Conservation (phyloP, 129 eudicot species). For the Gnaphalium uliginosum region DNA sequence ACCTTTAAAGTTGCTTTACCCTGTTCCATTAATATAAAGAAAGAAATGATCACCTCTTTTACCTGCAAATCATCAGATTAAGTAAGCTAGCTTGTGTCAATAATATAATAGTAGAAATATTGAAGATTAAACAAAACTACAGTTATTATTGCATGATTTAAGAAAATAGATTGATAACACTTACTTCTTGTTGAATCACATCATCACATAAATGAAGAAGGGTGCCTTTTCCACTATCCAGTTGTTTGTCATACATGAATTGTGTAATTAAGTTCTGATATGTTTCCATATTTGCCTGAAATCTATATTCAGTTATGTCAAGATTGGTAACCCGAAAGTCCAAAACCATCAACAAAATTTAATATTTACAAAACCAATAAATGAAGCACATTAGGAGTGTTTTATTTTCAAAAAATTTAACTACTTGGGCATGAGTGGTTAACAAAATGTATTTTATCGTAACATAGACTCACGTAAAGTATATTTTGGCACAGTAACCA, state of each 20-base stretch:
- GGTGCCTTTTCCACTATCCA: slow-evolving; percentile 96
- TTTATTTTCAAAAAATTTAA: too few relatives aligned
- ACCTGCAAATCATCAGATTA: slow-evolving; percentile 51
- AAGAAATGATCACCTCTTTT: slow-evolving; percentile 84
- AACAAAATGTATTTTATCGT: neutral
- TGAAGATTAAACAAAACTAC: neutral
- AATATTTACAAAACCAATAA: neutral
- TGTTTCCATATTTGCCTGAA: slow-evolving; percentile 79
- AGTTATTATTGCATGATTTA: too few relatives aligned
- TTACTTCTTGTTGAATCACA: slow-evolving; percentile 98
- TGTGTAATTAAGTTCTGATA: slow-evolving; percentile 88
- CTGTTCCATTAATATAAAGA: slow-evolving; percentile 87
- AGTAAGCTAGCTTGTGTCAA: neutral
- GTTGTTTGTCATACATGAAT: slow-evolving; percentile 95
- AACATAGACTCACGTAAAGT: slow-evolving; percentile 64
- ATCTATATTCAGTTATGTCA: slow-evolving; percentile 48
- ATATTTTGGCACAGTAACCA: slow-evolving; percentile 90
- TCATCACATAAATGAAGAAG: slow-evolving; percentile 99
- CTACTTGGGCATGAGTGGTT: neutral
- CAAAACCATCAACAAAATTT: neutral
- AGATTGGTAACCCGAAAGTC: slow-evolving; percentile 1
- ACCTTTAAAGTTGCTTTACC: slow-evolving; percentile 93
- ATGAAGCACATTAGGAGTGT: neutral
- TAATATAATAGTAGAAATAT: neutral
- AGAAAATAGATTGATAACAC: slow-evolving; percentile 9